Conservation (phyloP, 2,329 filamentous ascomycete species). For the Verticillium longisporum region DNA sequence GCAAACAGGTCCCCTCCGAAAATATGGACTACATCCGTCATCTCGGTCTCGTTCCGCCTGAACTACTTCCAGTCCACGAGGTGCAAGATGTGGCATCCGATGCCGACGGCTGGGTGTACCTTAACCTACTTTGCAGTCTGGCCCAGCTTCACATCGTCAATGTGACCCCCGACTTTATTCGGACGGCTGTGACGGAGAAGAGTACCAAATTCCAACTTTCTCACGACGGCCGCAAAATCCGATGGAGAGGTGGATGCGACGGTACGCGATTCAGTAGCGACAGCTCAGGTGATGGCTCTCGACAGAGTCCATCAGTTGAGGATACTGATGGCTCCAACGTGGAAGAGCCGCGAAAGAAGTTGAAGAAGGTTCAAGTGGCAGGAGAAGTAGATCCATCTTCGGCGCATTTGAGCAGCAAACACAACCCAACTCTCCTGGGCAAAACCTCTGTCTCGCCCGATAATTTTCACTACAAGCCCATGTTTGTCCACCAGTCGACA, state of each 20-base stretch:
- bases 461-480: constrained; percentile 57
- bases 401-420: constrained; percentile 25
- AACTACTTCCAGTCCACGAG: constrained; percentile 38
- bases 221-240: constrained; percentile 67
- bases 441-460: constrained; percentile 31
- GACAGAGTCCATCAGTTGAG: constrained; percentile 41
- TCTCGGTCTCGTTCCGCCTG: constrained; percentile 58
- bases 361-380: constrained; percentile 28
- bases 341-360: constrained; percentile 35
- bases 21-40: constrained; percentile 78
- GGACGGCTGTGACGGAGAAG: constrained; percentile 60
- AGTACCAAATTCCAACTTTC: constrained; percentile 75
- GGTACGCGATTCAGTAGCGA: constrained; percentile 62
- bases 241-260: constrained; percentile 66
- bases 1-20: constrained; percentile 66
- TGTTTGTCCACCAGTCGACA: constrained; percentile 47
- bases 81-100: constrained; percentile 49
- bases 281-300: constrained; percentile 43
- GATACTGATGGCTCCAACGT: constrained; percentile 37
- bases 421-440: constrained; percentile 28
- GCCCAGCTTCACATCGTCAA: constrained; percentile 82
- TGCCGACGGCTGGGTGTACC: constrained; percentile 71
- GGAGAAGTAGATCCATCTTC: constrained; percentile 22
- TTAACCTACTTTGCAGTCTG: constrained; percentile 74
- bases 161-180: constrained; percentile 71